Evolutionary conservation across 768 basidiomycete species (phyloP).

Genomic region (Termitomyces sp.): DNA sequence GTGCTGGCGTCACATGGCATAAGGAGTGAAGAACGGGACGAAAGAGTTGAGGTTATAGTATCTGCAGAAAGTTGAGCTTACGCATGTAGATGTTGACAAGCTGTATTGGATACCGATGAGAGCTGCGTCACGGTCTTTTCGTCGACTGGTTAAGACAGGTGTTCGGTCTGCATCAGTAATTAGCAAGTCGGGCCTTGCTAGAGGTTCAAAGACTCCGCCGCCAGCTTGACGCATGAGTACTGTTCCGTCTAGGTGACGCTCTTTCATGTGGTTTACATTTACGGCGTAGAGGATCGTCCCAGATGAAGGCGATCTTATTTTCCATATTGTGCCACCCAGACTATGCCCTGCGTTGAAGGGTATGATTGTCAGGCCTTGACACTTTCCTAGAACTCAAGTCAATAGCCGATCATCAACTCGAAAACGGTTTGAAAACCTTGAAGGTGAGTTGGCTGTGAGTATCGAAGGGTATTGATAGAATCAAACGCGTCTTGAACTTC

Average conservation of each 20-base stretch:
- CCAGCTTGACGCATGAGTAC: constrained; percentile 71
- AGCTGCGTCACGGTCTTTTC: constrained; percentile 86
- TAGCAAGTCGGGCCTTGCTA: constrained; percentile 86
- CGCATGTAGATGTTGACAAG: not conserved
- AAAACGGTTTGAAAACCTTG: constrained; percentile 55
- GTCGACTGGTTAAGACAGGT: constrained; percentile 74
- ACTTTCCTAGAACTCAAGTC: constrained; percentile 58
- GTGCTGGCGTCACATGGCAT: constrained; percentile 93
- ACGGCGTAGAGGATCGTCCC: constrained; percentile 96
- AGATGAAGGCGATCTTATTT: constrained; percentile 94
- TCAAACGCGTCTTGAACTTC: constrained; percentile 95
- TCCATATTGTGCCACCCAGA: constrained; percentile 96
- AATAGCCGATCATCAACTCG: not conserved
- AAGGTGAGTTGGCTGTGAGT: constrained; percentile 92
- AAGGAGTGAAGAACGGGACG: constrained; percentile 75
- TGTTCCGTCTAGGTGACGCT: constrained; percentile 93
- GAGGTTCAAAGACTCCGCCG: constrained; percentile 79
- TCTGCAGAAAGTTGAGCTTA: constrained; percentile 40
- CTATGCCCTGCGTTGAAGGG: constrained; percentile 95
- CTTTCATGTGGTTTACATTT: constrained; percentile 92
- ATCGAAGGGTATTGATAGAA: constrained; percentile 84
- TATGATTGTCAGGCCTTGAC: constrained; percentile 89
- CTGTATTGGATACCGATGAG: constrained; percentile 57
- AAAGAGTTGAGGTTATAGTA: constrained; percentile 81
- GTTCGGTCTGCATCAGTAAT: constrained; percentile 91